Conservation (phyloP, 164 flowering plant species). For the Akebia trifoliata region DNA sequence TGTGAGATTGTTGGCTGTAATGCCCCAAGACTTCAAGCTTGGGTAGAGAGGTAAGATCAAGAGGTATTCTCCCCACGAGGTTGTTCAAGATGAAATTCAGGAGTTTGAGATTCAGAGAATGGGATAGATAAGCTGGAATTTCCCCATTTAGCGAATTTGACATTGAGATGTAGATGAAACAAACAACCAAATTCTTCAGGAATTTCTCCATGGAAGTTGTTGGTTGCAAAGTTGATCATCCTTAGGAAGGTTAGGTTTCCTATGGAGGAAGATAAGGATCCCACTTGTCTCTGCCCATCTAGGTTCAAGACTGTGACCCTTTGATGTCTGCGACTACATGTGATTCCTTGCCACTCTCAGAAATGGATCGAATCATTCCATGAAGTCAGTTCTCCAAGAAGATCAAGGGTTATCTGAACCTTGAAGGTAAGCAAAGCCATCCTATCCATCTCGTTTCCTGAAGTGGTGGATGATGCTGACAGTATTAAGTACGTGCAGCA, state of each 20-base stretch:
- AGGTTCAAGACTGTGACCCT: conserved; percentile 13
- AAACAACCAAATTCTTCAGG: conserved; percentile 25
- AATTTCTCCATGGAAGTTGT: conserved; percentile 17
- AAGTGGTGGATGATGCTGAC: not conserved
- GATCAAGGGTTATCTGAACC: conserved; percentile 1
- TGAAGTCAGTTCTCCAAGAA: not conserved
- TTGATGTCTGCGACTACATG: too few species aligned
- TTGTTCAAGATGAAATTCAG: not conserved
- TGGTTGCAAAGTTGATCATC: conserved; percentile 14
- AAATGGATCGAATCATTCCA: conserved; percentile 11
- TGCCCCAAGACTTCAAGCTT: conserved; percentile 10
- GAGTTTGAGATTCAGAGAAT: not conserved
- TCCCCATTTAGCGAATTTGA: conserved; percentile 11
- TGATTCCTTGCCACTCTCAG: too few species aligned
- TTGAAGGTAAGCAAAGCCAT: conserved; percentile 7
- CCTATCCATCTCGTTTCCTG: not conserved
- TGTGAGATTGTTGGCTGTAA: not conserved
- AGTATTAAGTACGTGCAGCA: not conserved
- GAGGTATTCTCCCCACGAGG: conserved; percentile 16
- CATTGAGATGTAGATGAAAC: not conserved
- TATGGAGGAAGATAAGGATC: conserved; percentile 18
- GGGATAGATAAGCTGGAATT: conserved; percentile 14
- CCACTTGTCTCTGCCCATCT: not conserved
- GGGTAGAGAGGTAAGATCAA: conserved; percentile 7
- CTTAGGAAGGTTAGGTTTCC: conserved; percentile 29